A percentile compares a stretch with the other conserved stretches of the same genome.
Conservation (phyloP, 345 rosid species). For the Crucihimalaya himalaica region DNA sequence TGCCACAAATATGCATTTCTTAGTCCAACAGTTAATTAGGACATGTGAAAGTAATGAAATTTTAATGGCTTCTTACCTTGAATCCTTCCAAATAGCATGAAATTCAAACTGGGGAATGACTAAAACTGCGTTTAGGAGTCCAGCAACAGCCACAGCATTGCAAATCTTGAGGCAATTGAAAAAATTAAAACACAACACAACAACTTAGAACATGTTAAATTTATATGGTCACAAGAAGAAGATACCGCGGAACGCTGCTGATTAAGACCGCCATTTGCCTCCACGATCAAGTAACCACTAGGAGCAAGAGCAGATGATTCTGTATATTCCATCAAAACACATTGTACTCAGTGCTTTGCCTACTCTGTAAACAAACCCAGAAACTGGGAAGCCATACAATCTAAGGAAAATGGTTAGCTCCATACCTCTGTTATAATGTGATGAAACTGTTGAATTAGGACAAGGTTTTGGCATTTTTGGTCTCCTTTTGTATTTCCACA, state of each 20-base stretch:
- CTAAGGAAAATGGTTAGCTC: slow-evolving; percentile 11
- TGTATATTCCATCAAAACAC: slow-evolving; percentile 39
- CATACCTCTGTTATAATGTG: slow-evolving; percentile 51
- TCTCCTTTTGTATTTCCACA: slow-evolving; percentile 79
- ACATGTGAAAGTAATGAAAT: neutral
- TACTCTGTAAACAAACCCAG: neutral
- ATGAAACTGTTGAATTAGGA: slow-evolving; percentile 49
- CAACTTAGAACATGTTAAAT: slow-evolving; percentile 2
- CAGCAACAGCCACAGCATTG: slow-evolving; percentile 97
- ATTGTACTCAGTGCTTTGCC: neutral
- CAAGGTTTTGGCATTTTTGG: slow-evolving; percentile 78
- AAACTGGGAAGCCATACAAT: slow-evolving; percentile 25
- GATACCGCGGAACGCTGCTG: slow-evolving; percentile 96
- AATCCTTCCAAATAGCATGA: slow-evolving; percentile 85
- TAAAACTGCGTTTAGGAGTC: slow-evolving; percentile 75
- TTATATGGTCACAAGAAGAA: neutral
- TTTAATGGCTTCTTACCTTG: slow-evolving; percentile 55
- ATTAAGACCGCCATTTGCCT: slow-evolving; percentile 96
- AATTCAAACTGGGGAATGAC: slow-evolving; percentile 83
- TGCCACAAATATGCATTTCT: slow-evolving; percentile 45
- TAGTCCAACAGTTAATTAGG: neutral
- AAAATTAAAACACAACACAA: neutral
- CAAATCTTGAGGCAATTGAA: slow-evolving; percentile 63
- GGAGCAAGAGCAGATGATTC: slow-evolving; percentile 51
- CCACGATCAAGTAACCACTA: slow-evolving; percentile 73